Base-by-base conservation (phyloP, 164 flowering plant species). In the Echeveria elegans region DNA sequence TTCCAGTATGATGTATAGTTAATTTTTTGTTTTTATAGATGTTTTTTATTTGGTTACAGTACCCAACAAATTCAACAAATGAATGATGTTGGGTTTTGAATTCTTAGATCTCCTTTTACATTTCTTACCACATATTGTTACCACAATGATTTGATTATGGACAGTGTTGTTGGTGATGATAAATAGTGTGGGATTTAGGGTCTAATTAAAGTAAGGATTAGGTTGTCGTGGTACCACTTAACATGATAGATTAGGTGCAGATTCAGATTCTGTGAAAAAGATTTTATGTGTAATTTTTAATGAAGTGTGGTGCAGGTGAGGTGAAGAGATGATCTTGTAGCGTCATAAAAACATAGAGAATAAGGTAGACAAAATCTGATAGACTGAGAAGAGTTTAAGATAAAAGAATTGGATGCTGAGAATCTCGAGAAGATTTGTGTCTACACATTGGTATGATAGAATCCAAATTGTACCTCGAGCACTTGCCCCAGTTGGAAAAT, bases 201-300 rank as follows among this genome's bases (percentile, higher is more conserved):
- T 40, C 15, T 7, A 40, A 53, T 53, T 24, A 53, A 53, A 53
- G 31, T 1, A 26, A 9, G 5, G 16, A 26, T 53, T 53, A 26
- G 60, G 26, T 24, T 26, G 3, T 53, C 24, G 60, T 26, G 28
- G 19, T 26, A 11, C 47, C n/a, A n/a, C n/a, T n/a, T n/a, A n/a
- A n/a, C n/a, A n/a, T n/a, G n/a, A n/a, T 43, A 56, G 18, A 56
- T 52, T 52, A 45, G 58, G 58, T 52, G 32, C 61, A 56, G 32
- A 56, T 26, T 56, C 3, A 15, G 32, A 28, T 28, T 28, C 32
- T 56, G 32, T 56, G 19, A 28, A 43, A 14, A 19, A 26, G 19
- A 26, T 24, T 28, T 53, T 16, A 53, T 53, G 9, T 53, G 31
- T 2, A 26, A n/a, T 53, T 28, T 28, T 56, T 56, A 56, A 56